phyloP scores from a whole-genome alignment of 257 asterid species.

The Echium plantagineum region DNA sequence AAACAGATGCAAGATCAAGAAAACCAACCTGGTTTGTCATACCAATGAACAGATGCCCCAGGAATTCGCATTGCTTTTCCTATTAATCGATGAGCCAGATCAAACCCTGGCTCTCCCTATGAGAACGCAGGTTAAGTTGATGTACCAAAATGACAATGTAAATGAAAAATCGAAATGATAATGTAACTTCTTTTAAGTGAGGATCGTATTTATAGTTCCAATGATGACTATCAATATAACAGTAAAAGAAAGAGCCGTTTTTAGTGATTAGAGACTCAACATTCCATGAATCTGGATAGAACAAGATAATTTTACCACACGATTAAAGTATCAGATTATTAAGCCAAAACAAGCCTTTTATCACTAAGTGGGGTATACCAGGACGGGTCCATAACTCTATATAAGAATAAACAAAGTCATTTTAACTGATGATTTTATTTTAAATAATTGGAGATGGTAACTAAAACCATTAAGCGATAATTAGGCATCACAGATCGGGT shows the following conservation, averaged over 20 bases:
- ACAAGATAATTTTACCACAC: background rate
- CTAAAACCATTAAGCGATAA: no score
- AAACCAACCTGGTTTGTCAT: slow-evolving; percentile 89
- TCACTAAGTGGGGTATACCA: background rate
- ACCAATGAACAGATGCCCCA: slow-evolving; percentile 95
- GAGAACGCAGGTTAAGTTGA: slow-evolving; percentile 5
- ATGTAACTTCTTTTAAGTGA: background rate
- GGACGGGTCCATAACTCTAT: background rate
- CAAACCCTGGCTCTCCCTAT: slow-evolving; percentile 82
- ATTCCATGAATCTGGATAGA: background rate
- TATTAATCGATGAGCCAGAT: slow-evolving; percentile 57
- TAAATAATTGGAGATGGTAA: no score
- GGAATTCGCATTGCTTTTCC: slow-evolving; percentile 61
- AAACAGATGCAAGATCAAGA: background rate
- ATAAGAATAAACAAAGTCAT: background rate
- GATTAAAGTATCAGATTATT: background rate
- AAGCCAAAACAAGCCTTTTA: background rate
- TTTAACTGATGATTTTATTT: background rate
- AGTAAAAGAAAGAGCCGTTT: background rate
- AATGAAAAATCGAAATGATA: background rate
- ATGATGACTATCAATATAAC: background rate
- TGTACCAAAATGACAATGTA: background rate
- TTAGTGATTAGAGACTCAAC: background rate
- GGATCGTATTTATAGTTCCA: background rate
- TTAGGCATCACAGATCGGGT: no score